Evolutionary conservation across 352 stramenopile genomes (phyloP), one percentile per base, ranked within the genome.

Genomic region (Phytophthora parvispora): DNA sequence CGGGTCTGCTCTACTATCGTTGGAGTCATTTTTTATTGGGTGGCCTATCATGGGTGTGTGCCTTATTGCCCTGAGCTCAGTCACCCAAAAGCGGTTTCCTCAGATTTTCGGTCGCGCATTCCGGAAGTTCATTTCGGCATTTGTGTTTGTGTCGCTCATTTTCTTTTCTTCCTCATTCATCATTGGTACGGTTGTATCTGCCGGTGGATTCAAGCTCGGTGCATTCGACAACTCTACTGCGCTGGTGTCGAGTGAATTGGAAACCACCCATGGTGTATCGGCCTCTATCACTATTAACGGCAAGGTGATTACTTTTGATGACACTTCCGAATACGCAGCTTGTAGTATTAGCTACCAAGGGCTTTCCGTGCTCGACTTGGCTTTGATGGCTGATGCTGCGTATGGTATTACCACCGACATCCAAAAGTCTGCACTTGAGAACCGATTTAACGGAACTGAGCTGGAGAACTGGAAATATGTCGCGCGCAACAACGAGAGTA

Each of bases 141-240:
- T 95, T 54, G 84, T 93, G 43, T 25, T 92, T 20, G 72, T 95
- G 50, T 95, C 87, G 62, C 74, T 95, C 45, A 70, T 95, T 31
- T 95, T 95, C 70, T 95, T 95, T 71, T 92, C 86, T 27, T 92
- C 86, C 16, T 87, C 86, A 31, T 84, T 89, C 50, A 73, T 93
- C 38, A 91, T 95, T 54, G 87, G 87, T 12, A 92, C 86, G 5
- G 92, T 95, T 38, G 63, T 77, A 29, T 84, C 86, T 15, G 84
- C 70, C 45, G 87, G 83, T 9, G 78, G 72, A 1, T 93, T 95
- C 57, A 71, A 82, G 62, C 69, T 95, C 4, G 81, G 75, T 1
- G 28, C 74, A 16, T 87, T 81, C 49, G 67, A 74, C 5, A 89
- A 86, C 48, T 80, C 67, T 8, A 89, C 78, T 18, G 72, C 63